phyloP scores from a whole-genome alignment of 164 flowering plant species.

The Annona cherimola region DNA sequence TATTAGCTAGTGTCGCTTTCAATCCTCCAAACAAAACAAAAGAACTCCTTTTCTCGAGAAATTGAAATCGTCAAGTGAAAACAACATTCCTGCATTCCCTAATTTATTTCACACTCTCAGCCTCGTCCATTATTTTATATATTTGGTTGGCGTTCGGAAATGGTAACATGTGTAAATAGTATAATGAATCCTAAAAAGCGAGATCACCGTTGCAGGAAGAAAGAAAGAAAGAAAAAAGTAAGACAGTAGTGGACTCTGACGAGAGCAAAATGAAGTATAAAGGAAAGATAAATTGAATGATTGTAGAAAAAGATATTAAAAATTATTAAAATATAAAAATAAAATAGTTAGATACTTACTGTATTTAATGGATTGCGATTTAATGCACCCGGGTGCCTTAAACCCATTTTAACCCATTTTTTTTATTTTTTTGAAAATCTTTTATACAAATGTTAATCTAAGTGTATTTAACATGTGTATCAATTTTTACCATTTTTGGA shows the following conservation, averaged over 20 bases:
- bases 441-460: too few relatives aligned
- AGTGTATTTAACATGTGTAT: too few relatives aligned
- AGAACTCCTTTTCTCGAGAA: constrained; percentile 2
- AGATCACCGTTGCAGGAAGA: neutral
- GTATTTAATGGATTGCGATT: too few relatives aligned
- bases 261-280: neutral
- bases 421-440: too few relatives aligned
- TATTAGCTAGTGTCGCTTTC: constrained; percentile 1
- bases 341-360: too few relatives aligned
- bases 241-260: neutral
- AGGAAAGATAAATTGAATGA: neutral
- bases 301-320: too few relatives aligned
- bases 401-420: too few relatives aligned
- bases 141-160: neutral
- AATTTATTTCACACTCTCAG: neutral
- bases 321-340: too few relatives aligned
- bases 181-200: too few relatives aligned
- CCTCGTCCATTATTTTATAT: neutral
- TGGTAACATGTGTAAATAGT: too few relatives aligned
- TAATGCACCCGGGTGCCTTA: too few relatives aligned
- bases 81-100: neutral
- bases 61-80: neutral
- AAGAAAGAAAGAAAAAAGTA: neutral
- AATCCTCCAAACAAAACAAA: neutral
- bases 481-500: too few relatives aligned